Evolutionary conservation across 805 yeast species (phyloP), one percentile per base, ranked within the genome.

Genomic region (Candida broadrunensis): DNA sequence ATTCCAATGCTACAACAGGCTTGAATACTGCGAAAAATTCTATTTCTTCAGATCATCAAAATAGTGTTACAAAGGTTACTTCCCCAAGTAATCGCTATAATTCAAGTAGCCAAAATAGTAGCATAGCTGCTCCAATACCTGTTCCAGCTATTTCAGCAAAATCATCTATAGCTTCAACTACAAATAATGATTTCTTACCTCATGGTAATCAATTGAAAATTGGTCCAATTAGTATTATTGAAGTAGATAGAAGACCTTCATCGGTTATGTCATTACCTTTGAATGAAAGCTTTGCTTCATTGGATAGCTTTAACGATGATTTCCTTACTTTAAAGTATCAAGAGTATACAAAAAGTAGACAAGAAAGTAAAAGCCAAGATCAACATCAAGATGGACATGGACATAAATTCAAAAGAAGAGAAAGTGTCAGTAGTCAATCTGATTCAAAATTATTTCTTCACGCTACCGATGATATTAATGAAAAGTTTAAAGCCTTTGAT

Each of bases 251-350:
- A 25, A 44, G 69, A 21, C 67, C 69, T 23, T 88, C 95, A 1
- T 93, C 96, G 20, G 74, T 85, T 33, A 81, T 83, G 41, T 75
- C 82, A 20, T 65, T 84, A 30, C 88, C 88, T 0, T 67, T 82
- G 13, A 82, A 79, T 45, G 86, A 85, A 32, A 83, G 89, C 46
- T 84, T 83, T 67, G 91, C 91, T 1, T 84, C 90, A 0, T 63
- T 85, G 54, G 89, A 83, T 52, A 80, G 89, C 55, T 73, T 77
- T 44, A 81, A 82, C 54, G 75, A 79, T 48, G 84, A 79, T 38
- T 76, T 72, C 44, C 70, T 72, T 44, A 72, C 63, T 38, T 47
- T 56, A 42, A 65, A 64, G 44, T 67, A 67, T 43, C 59, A 61
- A 19, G 71, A 69, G 41, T 63, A 48, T 48, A 49, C 57, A n/a